Base-by-base conservation (phyloP, 805 yeast genomes). In the Candida silvicultrix region DNA sequence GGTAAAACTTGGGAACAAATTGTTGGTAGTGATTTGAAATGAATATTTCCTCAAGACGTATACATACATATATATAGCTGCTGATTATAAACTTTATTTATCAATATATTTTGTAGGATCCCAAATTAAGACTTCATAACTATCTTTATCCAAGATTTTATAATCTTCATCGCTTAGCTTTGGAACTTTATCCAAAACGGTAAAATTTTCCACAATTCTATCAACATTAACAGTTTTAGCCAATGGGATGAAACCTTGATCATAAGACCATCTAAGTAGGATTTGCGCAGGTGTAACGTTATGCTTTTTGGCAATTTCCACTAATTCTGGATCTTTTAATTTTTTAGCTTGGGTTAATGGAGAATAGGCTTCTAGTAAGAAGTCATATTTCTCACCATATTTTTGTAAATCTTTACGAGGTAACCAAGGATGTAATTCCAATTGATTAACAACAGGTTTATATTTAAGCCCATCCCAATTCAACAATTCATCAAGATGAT, bases 1-100 rank as follows among this genome's bases (percentile, higher is more conserved):
- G 92, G 89, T 8, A 82, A 81, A 65, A 82, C 89, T 3, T 92
- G 98, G 98, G 70, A 73, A 64, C 79, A 88, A 62, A 81, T 89
- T 43, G 71, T 87, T 37, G 92, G 92, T 23, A 66, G 72, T 48
- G 88, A 85, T 56, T 46, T 52, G 36, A 49, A 56, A 40, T 54
- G 35, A 32, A 11, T 11, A 35, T 20, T 42, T 32, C 11, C 31
- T 19, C 19, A 10, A 18, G 14, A 14, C 14, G 9, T 4, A 31
- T 14, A 31, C 35, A 28, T 28, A 14, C n/a, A n/a, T n/a, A n/a
- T n/a, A n/a, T n/a, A n/a, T n/a, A n/a, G n/a, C n/a, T n/a, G n/a
- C n/a, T n/a, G n/a, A n/a, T n/a, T n/a, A n/a, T n/a, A n/a, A n/a
- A n/a, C n/a, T n/a, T 32, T 32, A 32, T 32, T 32, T 11, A 35